These are phyloP conservation scores for Talaromyces proteolyticus DNA, from an alignment of 495 filamentous ascomycete species.

Conservation along the genomic window DNA sequence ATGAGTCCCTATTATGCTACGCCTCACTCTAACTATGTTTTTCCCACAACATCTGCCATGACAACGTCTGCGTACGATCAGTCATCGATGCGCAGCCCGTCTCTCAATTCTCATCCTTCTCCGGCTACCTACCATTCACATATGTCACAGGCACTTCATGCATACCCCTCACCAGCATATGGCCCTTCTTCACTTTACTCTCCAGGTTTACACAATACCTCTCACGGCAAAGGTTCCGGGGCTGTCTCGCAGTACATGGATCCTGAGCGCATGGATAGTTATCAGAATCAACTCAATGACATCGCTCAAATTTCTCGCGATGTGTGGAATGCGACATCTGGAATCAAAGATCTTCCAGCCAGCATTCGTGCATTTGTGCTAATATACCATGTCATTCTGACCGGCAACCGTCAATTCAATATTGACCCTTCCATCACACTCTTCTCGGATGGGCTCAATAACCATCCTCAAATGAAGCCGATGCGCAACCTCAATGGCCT, in stretches of 20 bases:
- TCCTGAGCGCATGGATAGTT: constrained; percentile 21
- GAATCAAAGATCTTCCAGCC: constrained; percentile 56
- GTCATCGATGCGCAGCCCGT: constrained; percentile 15
- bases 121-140: constrained; percentile 4
- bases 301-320: constrained; percentile 53
- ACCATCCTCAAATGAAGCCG: constrained; percentile 58
- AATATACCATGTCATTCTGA: constrained; percentile 53
- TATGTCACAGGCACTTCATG: neutral
- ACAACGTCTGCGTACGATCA: neutral
- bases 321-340: constrained; percentile 54
- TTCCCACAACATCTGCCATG: neutral
- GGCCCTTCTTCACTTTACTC: constrained; percentile 5
- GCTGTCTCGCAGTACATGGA: constrained; percentile 2
- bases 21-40: constrained; percentile 4
- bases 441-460: constrained; percentile 62
- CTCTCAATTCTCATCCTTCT: constrained; percentile 13
- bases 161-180: constrained; percentile 7
- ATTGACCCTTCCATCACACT: constrained; percentile 50
- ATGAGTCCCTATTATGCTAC: constrained; percentile 6
- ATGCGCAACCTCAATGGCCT: constrained; percentile 61
- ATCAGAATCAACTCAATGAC: constrained; percentile 50
- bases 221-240: neutral
- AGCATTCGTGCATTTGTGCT: constrained; percentile 57
- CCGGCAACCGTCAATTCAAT: constrained; percentile 47
- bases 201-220: neutral